Evolutionary conservation across 225 moss, liverwort and hornwort genomes (phyloP), one percentile per base, ranked within the genome.

Genomic region (Lunularia cruciata): DNA sequence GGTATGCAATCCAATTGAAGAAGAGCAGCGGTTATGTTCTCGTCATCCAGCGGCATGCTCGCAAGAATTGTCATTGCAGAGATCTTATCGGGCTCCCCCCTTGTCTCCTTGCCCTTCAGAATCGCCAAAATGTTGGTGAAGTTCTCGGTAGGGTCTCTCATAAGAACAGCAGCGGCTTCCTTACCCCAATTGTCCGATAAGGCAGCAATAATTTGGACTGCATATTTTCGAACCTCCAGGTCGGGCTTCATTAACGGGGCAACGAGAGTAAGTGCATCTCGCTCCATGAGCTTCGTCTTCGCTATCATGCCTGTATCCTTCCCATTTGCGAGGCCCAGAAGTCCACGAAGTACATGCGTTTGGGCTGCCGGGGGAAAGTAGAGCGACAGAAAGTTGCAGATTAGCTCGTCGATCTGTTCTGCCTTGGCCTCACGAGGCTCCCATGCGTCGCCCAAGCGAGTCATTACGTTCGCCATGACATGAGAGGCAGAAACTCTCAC

Each of bases 41-140:
- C 62, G 71, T 93, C 86, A 5, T 86, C 81, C 15, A 67, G 67
- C 26, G 90, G 86, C 56, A 93, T 68, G 68, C 86, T 82, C 1
- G 92, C 85, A n/a, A 93, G 69, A 43, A 88, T 90, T 56, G 76
- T 85, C 51, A 83, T 78, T 6, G 84, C 83, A 13, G 83, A 77
- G 35, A 84, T 52, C 59, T 83, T 79, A 49, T 93, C 90, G 32
- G 78, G 76, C 30, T 57, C 25, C 75, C 71, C 61, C 16, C 43
- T 43, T 16, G 16, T 16, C 12, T 43, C 16, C 27, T 19, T 34
- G 33, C 5, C 34, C 60, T 22, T 11, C 65, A 93, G 42, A 31
- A 88, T 80, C 7, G 82, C 81, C 31, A 85, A 67, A 26, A 93
- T 76, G 30, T 76, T 70, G 67, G 68, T 57, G 60, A 90, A 70